Base-by-base conservation (phyloP, 352 stramenopile genomes). In the Globisporangium sylvaticum region DNA sequence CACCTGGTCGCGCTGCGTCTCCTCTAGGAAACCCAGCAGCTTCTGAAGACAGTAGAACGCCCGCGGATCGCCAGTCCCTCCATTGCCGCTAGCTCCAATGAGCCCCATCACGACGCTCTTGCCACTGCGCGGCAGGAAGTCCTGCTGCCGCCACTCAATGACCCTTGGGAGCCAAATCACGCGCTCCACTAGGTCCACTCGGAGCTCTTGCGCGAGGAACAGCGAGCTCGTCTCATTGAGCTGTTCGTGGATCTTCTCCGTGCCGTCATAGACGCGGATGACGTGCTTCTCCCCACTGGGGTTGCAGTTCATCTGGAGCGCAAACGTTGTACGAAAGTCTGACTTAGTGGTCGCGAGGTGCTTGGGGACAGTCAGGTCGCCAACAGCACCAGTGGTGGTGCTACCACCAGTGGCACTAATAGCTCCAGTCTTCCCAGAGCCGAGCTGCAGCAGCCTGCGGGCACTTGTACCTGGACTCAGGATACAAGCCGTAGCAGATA, bases 261-360 rank as follows among this genome's bases (percentile, higher is more conserved):
- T 62, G 22, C 74, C 67, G n/a, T 83, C 64, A 64, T 96, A 98
- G 14, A 96, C 76, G 3, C 83, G 71, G 46, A 98, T 83, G 25
- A 79, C 64, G 5, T 78, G 67, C 22, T 58, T 37, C 15, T 62
- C 42, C 18, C 14, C 15, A 1, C 42, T 34, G 71, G 83, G 63
- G 68, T 79, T 58, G 64, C 80, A 70, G 76, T 87, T 81, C 62
- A 90, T 72, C 68, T 97, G 92, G 3, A 97, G 71, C n/a, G 88
- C 88, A 66, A 95, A 87, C 62, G 83, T 91, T 1, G 92, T 80
- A 9, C 93, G 88, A 64, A 92, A 88, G 69, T 98, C 91, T 7
- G 76, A 32, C 58, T 70, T 68, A 70, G 68, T 64, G 9, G 76
- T 65, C 10, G 67, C 70, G 6, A 94, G 46, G 34, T 62, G 50